Conservation (phyloP, 1,284 basidiomycete genomes). For the Pseudozyma flocculosa region DNA sequence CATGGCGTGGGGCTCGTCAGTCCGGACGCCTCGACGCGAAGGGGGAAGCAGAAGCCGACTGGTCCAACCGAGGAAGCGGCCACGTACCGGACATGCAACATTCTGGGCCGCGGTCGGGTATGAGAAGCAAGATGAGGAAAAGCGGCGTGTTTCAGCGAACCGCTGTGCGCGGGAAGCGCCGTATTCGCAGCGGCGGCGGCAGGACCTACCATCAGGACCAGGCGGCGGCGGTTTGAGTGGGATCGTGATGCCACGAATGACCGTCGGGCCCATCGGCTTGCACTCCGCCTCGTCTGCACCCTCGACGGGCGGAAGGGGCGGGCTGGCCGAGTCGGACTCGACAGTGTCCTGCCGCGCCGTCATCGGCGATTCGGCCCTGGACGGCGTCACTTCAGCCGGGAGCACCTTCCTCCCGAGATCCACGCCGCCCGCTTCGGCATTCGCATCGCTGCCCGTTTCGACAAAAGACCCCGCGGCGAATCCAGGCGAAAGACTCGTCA, state of each 20-base stretch:
- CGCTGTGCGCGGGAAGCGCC: no score
- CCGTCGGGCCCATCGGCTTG: conserved; percentile 12
- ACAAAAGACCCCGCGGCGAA: conserved; percentile 62
- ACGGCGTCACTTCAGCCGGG: conserved; percentile 10
- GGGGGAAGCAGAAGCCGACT: no score
- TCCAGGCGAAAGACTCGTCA: not conserved
- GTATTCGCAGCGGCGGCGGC: no score
- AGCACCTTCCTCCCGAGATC: conserved; percentile 7
- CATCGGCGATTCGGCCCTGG: conserved; percentile 67
- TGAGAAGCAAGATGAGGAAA: no score
- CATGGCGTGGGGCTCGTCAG: no score
- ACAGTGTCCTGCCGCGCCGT: conserved; percentile 79
- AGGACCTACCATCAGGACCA: conserved; percentile 43
- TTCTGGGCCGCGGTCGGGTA: conserved; percentile 1
- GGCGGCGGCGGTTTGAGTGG: conserved; percentile 49
- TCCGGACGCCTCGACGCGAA: no score
- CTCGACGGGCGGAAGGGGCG: no score
- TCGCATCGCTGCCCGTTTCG: conserved; percentile 75
- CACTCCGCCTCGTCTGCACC: not conserved
- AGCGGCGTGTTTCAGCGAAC: no score
- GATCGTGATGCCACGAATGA: conserved; percentile 34
- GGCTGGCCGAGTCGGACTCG: no score
- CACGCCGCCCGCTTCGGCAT: conserved; percentile 72
- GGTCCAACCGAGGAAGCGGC: no score
- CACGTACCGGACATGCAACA: conserved; percentile 41